Evolutionary conservation across 176 grass and related monocot genomes (phyloP).

Genomic region (Miscanthus lutarioriparius): DNA sequence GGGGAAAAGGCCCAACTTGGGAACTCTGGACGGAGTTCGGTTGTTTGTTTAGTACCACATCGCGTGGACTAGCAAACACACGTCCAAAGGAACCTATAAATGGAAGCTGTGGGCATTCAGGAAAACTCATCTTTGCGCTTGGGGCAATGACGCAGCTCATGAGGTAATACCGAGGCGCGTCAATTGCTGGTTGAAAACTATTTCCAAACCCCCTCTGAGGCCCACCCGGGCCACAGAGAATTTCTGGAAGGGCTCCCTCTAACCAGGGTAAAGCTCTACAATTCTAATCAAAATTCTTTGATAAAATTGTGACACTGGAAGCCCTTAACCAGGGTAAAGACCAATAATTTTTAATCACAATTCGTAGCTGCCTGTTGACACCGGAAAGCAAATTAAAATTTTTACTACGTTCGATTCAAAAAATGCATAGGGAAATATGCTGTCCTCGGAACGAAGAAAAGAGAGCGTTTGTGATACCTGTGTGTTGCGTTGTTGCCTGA

Average conservation of each 20-base stretch:
- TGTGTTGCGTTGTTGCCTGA: no score
- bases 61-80: neutral
- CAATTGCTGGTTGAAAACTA: slow-evolving; percentile 94
- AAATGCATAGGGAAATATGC: no score
- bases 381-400: no score
- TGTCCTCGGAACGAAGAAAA: no score
- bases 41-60: slow-evolving; percentile 7
- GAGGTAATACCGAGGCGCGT: slow-evolving; percentile 79
- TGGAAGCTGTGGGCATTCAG: rapidly evolving
- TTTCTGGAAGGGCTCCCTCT: slow-evolving; percentile 34
- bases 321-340: no score
- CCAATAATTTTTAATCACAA: no score
- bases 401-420: no score
- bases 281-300: neutral
- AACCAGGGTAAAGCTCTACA: neutral
- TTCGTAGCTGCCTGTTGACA: no score
- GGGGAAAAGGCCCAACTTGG: neutral
- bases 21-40: neutral
- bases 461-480: no score
- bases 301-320: no score
- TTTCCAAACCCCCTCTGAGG: slow-evolving; percentile 73
- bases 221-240: neutral
- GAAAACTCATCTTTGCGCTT: slow-evolving; percentile 59
- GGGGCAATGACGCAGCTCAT: slow-evolving; percentile 89
- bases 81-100: neutral